Base-by-base conservation (phyloP, 2,329 filamentous ascomycete species). In the Ilyonectria robusta region DNA sequence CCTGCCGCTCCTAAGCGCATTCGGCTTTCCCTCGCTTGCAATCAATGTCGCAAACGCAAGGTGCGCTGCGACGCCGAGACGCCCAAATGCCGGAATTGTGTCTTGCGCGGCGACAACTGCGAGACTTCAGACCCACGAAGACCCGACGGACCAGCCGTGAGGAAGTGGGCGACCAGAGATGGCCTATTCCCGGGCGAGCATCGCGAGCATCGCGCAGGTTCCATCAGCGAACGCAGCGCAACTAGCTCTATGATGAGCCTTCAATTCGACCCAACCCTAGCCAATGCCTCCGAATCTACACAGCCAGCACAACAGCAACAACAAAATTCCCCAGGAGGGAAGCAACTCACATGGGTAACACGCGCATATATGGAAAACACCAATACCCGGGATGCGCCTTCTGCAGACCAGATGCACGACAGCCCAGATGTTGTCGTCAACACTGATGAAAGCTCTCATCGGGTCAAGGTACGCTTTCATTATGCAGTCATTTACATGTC, bases 41-140 rank as follows among this genome's bases (percentile, higher is more conserved):
- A 55, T 4, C 65, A 67, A 33, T 73, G 71, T 29, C 71, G 71
- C 58, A 73, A 66, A 47, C 71, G 71, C 29, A 73, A 73, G 53
- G 71, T 73, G 13, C 65, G 71, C 62, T 73, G 71, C 48, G 71
- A 73, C 13, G 71, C 71, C n/a, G 62, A 70, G 48, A 73, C 67
- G 19, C 71, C 71, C 13, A 72, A 73, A 42, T 73, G 71, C 31
- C 71, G 67, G n/a, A 73, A 73, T 42, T 73, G 71, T 29, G 71
- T 72, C 8, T 35, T 73, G 3, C 69, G 71, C 29, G 71, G 71
- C 15, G 71, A 73, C 6, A 50, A 53, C 7, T 73, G 71, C 42
- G 59, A 70, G 21, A 73, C 71, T 3, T 73, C 71, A 6, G 71
- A 73, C 26, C 71, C 71, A 4, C 40, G 71, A 29, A 57, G 69